Conservation (phyloP, 176 grass and related monocot genomes). For the Zizania latifolia region DNA sequence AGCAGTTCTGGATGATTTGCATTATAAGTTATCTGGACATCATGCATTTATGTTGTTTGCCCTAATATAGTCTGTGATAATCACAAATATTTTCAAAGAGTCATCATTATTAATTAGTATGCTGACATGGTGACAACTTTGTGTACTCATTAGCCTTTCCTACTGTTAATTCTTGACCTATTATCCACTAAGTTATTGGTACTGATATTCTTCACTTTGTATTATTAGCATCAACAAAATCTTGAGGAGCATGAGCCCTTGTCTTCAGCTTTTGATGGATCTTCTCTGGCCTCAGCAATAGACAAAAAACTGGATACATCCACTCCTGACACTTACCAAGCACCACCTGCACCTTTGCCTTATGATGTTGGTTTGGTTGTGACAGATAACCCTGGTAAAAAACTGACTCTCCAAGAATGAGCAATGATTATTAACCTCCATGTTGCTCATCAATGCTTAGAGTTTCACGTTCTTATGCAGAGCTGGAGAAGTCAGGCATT, state of each 20-base stretch:
- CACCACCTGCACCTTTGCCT: constrained; percentile 68
- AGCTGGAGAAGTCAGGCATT: constrained; percentile 40
- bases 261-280: constrained; percentile 39
- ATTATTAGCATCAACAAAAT: constrained; percentile 50
- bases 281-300: constrained; percentile 24
- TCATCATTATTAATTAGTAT: not conserved
- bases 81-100: not conserved
- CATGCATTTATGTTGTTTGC: not conserved
- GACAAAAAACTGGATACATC: constrained; percentile 59
- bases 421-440: not conserved
- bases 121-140: not conserved
- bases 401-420: not conserved
- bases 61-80: not conserved
- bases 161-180: not conserved
- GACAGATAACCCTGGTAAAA: constrained; percentile 36
- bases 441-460: not conserved
- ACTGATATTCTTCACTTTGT: constrained; percentile 8
- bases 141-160: not conserved
- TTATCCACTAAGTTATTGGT: not conserved
- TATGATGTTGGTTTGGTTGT: constrained; percentile 40
- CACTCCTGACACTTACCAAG: constrained; percentile 55
- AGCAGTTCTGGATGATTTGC: not conserved
- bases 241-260: constrained; percentile 43
- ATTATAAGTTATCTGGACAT: not conserved
- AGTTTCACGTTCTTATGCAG: constrained; percentile 32